Base-by-base conservation (phyloP, 179 eudicot species). In the Nepenthes alata region DNA sequence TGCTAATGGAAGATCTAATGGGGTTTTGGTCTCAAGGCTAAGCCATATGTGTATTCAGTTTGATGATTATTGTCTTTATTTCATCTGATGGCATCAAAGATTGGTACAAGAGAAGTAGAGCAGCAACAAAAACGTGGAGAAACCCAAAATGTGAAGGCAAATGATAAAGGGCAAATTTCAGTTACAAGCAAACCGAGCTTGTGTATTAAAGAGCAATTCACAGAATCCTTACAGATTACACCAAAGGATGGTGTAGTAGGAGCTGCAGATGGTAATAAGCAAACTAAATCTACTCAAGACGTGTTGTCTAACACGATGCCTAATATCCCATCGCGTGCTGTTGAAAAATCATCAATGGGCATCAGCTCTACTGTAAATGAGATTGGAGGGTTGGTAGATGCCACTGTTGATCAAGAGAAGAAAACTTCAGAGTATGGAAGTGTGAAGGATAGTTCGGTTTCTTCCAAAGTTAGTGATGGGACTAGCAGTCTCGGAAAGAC, bases 401-500 rank as follows among this genome's bases (percentile, higher is more conserved):
- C 61, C 11, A 57, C 70, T 25, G 47, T 56, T 61, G 73, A 68
- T 52, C 70, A 64, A 55, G 66, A 73, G 37, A 73, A 73, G 69
- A 70, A 70, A 56, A 61, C 61, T 15, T 74, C 71, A 2, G 78
- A 66, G 55, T 74, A 65, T 53, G 74, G 64, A 51, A 74, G 70
- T 37, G 64, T 66, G 38, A 70, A 74, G 68, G 65, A 74, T 63
- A 68, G 79, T 57, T 75, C 69, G 12, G 67, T 67, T n/a, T 66
- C 78, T 25, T 71, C 75, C 25, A 83, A 81, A 81, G 64, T 75
- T 14, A 81, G 86, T 60, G 89, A 81, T 75, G 86, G 82, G 12
- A 69, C 75, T 35, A 70, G 81, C 62, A 82, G 87, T 70, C 65
- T 79, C 51, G 75, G 74, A 10, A 84, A 85, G 72, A 79, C 81